These are phyloP conservation scores for Debaryomyces fabryi DNA, from an alignment of 1,139 yeast genomes.

Conservation along the genomic window DNA sequence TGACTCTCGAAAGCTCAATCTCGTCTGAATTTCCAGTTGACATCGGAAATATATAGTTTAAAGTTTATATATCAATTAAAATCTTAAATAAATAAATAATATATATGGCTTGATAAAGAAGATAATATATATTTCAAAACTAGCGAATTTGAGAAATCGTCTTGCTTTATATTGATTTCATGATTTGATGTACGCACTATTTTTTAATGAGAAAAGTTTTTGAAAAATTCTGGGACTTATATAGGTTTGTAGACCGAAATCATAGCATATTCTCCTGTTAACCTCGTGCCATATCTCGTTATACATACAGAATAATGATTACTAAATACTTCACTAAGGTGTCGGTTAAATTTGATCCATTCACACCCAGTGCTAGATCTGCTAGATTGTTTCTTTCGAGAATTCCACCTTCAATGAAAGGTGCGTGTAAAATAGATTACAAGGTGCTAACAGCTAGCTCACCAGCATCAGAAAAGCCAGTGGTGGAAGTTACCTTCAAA, in stretches of 20 bases:
- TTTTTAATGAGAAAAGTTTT: constrained; percentile 2
- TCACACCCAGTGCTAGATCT: constrained; percentile 71
- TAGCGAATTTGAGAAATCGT: not conserved
- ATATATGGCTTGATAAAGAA: not conserved
- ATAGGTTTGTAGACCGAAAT: not conserved
- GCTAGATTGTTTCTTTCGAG: constrained; percentile 81
- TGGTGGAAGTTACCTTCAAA: constrained; percentile 74
- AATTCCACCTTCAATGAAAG: constrained; percentile 70
- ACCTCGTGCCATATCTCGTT: not conserved
- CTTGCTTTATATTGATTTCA: not conserved
- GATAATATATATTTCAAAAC: not conserved
- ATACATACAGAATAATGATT: constrained; percentile 52
- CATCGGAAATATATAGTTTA: not conserved
- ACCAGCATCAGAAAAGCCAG: constrained; percentile 46
- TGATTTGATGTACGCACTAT: not conserved
- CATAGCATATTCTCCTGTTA: not conserved
- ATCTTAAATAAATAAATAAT: not conserved
- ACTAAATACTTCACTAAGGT: constrained; percentile 83
- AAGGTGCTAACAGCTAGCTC: constrained; percentile 54
- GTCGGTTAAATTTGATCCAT: constrained; percentile 78
- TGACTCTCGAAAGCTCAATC: not conserved
- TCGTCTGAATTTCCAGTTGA: not conserved
- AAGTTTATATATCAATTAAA: not conserved
- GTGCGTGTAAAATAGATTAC: constrained; percentile 52
- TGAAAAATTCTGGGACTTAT: not conserved